Evolutionary conservation across 2,329 filamentous ascomycete species (phyloP), one percentile per base, ranked within the genome.

Genomic region (Penicillium aurantiogriseum): DNA sequence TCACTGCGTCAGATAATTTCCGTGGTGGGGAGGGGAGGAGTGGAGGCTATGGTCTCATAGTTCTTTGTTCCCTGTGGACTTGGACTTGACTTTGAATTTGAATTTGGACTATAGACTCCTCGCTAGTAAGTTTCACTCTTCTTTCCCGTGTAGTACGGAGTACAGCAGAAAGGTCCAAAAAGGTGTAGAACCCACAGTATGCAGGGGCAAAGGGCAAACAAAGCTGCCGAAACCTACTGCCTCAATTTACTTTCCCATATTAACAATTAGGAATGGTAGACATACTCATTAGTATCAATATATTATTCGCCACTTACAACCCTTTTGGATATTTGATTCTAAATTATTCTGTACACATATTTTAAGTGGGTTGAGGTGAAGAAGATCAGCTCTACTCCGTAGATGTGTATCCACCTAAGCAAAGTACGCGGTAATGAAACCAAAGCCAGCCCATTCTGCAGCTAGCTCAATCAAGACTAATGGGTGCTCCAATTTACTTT

Each of bases 371-470:
- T 17, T 17, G 25, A 23, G 17, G 23, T 36, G 38, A 38, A 50
- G 45, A 42, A 35, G 39, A 55, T 55, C 52, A 39, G 13, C 52
- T 51, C n/a, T 43, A 27, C 8, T 7, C 8, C 8, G 25, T 27
- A 38, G 27, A 15, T 15, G 31, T 19, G 11, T 21, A 36, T 45
- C 39, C 31, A 21, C 29, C 17, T 33, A 5, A 15, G 27, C 35
- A 42, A 13, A 21, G 17, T 56, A 27, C 35, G 25, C 19, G n/a
- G 42, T 23, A 23, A 29, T 56, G 35, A 53, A 53, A 56, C 43
- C 35, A 46, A 33, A 25, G 21, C 27, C 33, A 52, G 43, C 49
- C 54, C 42, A 29, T 46, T 36, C 35, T 57, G 49, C 54, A 56
- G 40, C 48, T 47, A 42, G 31, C 48, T 36, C 21, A 46, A 52